Conservation (phyloP, 2,329 filamentous ascomycete genomes). For the Decorospora gaudefroyi region DNA sequence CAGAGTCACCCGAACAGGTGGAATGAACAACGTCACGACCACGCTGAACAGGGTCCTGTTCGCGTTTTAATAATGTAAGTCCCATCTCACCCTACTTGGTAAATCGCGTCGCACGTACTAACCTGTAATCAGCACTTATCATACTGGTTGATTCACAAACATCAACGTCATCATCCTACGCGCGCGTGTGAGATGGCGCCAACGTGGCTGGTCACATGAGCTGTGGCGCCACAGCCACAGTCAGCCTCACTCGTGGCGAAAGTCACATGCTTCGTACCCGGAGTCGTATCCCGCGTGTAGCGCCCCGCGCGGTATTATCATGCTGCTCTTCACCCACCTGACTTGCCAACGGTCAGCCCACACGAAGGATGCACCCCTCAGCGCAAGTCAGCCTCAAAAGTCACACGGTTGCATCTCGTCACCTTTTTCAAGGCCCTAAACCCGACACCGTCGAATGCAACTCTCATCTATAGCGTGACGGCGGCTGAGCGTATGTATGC, state of each 20-base stretch:
- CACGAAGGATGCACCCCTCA: too few species aligned
- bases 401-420: not conserved
- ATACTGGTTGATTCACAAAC: too few species aligned
- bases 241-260: slow-evolving; percentile 7
- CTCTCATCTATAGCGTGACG: too few species aligned
- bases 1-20: slow-evolving; percentile 47
- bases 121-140: slow-evolving; percentile 10
- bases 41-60: slow-evolving; percentile 1
- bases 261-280: slow-evolving; percentile 3
- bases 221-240: not conserved
- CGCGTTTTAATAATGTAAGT: slow-evolving; percentile 14
- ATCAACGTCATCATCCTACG: slow-evolving; percentile 16
- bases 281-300: slow-evolving; percentile 2
- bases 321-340: too few species aligned
- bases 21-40: slow-evolving; percentile 38
- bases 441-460: too few species aligned
- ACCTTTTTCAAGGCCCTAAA: too few species aligned
- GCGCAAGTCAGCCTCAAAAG: too few species aligned
- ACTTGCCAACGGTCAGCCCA: too few species aligned
- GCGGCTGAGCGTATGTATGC: too few species aligned
- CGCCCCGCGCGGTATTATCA: slow-evolving; percentile 2
- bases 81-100: not conserved
- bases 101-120: slow-evolving; percentile 10
- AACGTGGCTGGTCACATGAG: slow-evolving; percentile 18
- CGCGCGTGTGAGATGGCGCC: slow-evolving; percentile 16